These are phyloP conservation scores for Cercospora sp. DNA, from an alignment of 2,329 filamentous ascomycete species.

Conservation along the genomic window DNA sequence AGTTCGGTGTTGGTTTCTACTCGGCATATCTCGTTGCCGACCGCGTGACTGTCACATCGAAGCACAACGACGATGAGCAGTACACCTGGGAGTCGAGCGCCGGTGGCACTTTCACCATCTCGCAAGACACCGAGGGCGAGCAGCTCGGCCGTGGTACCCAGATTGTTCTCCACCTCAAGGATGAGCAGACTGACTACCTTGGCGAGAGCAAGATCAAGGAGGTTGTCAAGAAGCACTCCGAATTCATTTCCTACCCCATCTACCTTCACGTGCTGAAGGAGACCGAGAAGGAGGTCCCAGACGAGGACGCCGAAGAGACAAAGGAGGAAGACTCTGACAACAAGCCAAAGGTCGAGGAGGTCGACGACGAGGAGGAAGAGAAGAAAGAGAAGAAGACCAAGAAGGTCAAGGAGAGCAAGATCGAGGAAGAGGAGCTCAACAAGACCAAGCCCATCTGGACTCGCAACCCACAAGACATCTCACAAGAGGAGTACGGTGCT, in stretches of 20 bases:
- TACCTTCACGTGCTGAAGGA: slow-evolving; percentile 99
- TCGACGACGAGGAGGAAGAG: slow-evolving; percentile 73
- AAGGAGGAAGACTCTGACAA: slow-evolving; percentile 80
- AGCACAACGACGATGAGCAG: slow-evolving; percentile 99
- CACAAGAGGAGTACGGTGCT: slow-evolving; percentile 91
- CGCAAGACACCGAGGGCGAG: slow-evolving; percentile 85
- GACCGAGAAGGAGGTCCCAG: slow-evolving; percentile 97
- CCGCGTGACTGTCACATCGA: slow-evolving; percentile 91
- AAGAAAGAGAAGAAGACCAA: slow-evolving; percentile 97
- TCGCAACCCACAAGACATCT: slow-evolving; percentile 94
- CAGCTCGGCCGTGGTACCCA: slow-evolving; percentile 91
- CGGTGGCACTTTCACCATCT: slow-evolving; percentile 95
- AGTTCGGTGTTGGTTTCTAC: slow-evolving; percentile 99
- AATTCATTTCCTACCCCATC: slow-evolving; percentile 99
- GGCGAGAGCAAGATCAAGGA: slow-evolving; percentile 99
- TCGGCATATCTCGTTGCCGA: slow-evolving; percentile 99
- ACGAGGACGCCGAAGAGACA: slow-evolving; percentile 81
- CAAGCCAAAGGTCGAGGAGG: slow-evolving; percentile 94
- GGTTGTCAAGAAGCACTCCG: slow-evolving; percentile 99
- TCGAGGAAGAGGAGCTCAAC: slow-evolving; percentile 99
- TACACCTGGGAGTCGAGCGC: slow-evolving; percentile 99
- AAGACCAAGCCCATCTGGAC: slow-evolving; percentile 99
- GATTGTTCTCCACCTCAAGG: slow-evolving; percentile 98
- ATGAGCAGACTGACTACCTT: slow-evolving; percentile 97
- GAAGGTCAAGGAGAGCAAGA: slow-evolving; percentile 98